Conservation (phyloP, 768 basidiomycete genomes). For the Tulasnella sp. region DNA sequence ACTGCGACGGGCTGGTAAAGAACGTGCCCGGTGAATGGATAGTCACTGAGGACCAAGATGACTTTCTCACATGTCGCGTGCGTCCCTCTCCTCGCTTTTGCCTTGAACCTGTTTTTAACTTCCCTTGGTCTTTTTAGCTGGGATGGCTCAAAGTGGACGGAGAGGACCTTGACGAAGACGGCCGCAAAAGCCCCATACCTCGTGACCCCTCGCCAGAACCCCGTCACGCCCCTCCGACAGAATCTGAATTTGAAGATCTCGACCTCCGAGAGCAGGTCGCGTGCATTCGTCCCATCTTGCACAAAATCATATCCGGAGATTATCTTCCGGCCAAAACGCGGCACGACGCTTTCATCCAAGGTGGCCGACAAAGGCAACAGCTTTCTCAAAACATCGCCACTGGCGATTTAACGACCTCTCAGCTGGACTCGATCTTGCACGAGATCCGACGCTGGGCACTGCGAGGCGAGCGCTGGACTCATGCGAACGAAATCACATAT, state of each 20-base stretch:
- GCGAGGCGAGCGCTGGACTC: constrained; percentile 7
- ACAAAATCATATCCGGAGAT: constrained; percentile 7
- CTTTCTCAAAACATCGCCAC: background rate
- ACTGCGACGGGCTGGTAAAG: background rate
- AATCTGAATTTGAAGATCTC: background rate
- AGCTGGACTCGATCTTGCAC: background rate
- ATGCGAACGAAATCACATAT: background rate
- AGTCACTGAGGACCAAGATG: background rate
- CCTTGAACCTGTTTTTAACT: background rate
- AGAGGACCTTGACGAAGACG: background rate
- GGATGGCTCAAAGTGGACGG: background rate
- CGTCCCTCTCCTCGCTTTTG: background rate
- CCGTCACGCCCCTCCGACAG: background rate
- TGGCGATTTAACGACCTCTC: background rate
- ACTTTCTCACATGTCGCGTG: constrained; percentile 6
- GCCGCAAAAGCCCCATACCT: constrained; percentile 1
- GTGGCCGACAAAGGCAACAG: background rate
- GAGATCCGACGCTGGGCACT: constrained; percentile 11
- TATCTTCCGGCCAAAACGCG: background rate
- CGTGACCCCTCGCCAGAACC: constrained; percentile 2
- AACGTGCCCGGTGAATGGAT: background rate
- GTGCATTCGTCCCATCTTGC: background rate
- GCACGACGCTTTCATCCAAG: constrained; percentile 5
- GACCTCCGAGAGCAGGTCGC: background rate
- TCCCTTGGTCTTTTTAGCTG: background rate